Evolutionary conservation across 2,329 filamentous ascomycete genomes (phyloP).

Genomic region (Chrysosporium queenslandicum): DNA sequence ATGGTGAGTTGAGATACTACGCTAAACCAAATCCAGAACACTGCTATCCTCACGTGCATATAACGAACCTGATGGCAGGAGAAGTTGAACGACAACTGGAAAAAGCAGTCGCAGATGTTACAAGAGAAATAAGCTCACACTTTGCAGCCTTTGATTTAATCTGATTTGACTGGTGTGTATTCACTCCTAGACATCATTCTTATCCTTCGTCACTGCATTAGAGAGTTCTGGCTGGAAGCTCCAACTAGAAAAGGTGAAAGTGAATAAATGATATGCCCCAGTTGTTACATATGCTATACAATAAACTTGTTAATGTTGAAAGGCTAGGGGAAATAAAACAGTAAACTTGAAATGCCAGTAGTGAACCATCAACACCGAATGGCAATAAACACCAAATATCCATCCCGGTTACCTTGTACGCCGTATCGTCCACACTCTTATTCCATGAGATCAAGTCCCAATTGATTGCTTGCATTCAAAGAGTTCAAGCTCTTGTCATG

Average conservation of each 20-base stretch:
- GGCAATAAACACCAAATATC: not conserved
- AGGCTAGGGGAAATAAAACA: not conserved
- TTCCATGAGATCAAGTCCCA: not conserved
- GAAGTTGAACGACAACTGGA: too few relatives aligned
- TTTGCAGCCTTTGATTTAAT: too few relatives aligned
- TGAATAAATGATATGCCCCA: too few relatives aligned
- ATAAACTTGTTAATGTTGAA: not conserved
- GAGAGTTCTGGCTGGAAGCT: too few relatives aligned
- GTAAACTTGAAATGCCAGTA: not conserved
- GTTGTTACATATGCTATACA: not conserved
- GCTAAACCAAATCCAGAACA: not conserved
- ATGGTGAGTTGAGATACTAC: not conserved
- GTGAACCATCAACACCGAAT: not conserved
- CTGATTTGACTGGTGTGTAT: too few relatives aligned
- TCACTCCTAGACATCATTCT: too few relatives aligned
- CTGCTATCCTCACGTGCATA: not conserved
- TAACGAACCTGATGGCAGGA: too few relatives aligned
- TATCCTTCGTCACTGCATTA: too few relatives aligned
- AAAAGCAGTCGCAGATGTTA: too few relatives aligned
- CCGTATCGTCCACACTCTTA: not conserved
- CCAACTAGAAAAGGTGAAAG: not conserved
- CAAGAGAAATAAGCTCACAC: too few relatives aligned
- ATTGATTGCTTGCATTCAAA: not conserved
- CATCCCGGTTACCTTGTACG: not conserved
- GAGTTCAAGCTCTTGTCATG: conserved; percentile 47